Base-by-base conservation (phyloP, 78 protist genomes). In the Isochrysis galbana region DNA sequence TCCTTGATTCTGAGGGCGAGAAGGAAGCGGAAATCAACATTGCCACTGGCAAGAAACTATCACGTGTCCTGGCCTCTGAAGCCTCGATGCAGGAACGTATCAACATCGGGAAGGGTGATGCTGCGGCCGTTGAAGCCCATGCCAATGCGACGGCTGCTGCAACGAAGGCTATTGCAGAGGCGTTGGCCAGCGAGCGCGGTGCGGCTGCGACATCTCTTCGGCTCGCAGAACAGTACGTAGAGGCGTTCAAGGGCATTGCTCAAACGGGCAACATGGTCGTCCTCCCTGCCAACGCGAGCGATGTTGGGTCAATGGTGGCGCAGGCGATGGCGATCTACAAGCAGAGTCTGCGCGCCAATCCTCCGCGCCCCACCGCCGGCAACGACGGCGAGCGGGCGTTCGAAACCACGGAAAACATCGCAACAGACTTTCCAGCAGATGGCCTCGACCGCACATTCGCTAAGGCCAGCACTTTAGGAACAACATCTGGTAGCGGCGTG, bases 1-100 rank as follows among this genome's bases (percentile, higher is more conserved):
- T 96, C 23, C 92, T 96, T 45, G 98, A 96, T 55, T 93, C 96
- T 0, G 98, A 96, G 91, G 98, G 96, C 77, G 54, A 80, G 48
- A 7, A 26, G 55, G 55, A 80, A 0, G 54, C 88, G 55, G 55
- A 72, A 22, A 51, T 89, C 83, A 96, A 94, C 91, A 0, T 70
- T 5, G 97, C 97, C 32, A 90, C 83, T 39, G 97, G 96, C 32
- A 4, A 87, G 46, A 90, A 83, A 77, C 4, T 0, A 21, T 82
- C 96, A 5, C 2, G 0, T 23, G 78, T 93, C 55, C 94, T 94
- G 54, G 69, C 46, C 1, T 95, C 97, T 7, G 97, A 96, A 48
- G 97, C 94, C 1, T 2, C 3, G 29, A 51, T 0, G 91, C 84
- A 77, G 42, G 91, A 89, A 83, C 41, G 26, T 5, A 67, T 92